Percentiles rank a stretch among this genome's conserved stretches.
Evolutionary conservation across 2,329 filamentous ascomycete species (phyloP).

Genomic region (Pseudopithomyces chartarum): DNA sequence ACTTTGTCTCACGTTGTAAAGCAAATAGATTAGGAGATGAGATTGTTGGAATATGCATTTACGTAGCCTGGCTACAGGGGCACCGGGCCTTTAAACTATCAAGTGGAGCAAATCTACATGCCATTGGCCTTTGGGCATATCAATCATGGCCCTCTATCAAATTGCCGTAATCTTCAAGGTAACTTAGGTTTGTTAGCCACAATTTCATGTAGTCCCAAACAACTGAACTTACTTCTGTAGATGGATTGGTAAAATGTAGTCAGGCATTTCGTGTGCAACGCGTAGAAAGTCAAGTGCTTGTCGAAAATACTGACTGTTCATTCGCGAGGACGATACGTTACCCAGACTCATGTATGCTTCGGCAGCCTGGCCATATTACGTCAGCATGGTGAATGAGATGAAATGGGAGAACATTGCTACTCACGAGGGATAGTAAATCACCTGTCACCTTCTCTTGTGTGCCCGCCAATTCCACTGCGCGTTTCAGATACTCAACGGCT

Average conservation of each 20-base stretch:
- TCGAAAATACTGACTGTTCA: conserved; percentile 52
- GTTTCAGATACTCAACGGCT: conserved; percentile 57
- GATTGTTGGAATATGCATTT: neutral
- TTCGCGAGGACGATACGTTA: conserved; percentile 53
- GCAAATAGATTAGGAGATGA: neutral
- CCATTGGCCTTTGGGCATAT: neutral
- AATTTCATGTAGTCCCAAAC: neutral
- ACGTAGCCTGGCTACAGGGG: neutral
- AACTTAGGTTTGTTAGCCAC: conserved; percentile 32
- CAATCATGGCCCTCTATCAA: neutral
- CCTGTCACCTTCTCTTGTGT: conserved; percentile 46
- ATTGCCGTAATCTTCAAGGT: conserved; percentile 52
- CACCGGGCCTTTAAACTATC: neutral
- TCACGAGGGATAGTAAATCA: conserved; percentile 52
- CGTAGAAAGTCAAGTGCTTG: conserved; percentile 54
- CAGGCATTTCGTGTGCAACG: conserved; percentile 48
- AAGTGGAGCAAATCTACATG: neutral
- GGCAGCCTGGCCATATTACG: conserved; percentile 41
- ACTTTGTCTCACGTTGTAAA: neutral
- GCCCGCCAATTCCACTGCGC: conserved; percentile 52
- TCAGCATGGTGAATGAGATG: conserved; percentile 11
- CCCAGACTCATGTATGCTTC: conserved; percentile 60
- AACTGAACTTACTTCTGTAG: conserved; percentile 51
- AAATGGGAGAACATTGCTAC: conserved; percentile 15
- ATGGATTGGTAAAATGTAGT: conserved; percentile 51